phyloP scores from a whole-genome alignment of 2,329 filamentous ascomycete genomes.

The Alternaria panax region DNA sequence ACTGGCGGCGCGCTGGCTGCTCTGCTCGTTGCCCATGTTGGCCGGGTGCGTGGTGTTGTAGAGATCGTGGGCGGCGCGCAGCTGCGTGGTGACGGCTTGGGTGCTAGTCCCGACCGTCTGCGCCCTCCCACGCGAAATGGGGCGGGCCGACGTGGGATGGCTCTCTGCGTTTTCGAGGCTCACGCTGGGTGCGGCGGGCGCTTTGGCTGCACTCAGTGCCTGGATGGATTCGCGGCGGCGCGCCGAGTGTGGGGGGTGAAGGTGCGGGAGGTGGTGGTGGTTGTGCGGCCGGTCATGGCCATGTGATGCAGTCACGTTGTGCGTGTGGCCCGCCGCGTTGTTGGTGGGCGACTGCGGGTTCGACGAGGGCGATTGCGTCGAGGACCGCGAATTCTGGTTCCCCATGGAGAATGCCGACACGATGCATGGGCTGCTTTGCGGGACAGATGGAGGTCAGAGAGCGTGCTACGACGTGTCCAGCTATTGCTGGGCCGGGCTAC shows the following conservation, averaged over 20 bases:
- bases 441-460: slow-evolving; percentile 5
- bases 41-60: slow-evolving; percentile 13
- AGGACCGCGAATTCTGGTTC: slow-evolving; percentile 44
- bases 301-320: slow-evolving; percentile 32
- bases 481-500: slow-evolving; percentile 16
- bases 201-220: slow-evolving; percentile 47
- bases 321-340: background rate
- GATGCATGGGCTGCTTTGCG: background rate
- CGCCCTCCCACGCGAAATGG: slow-evolving; percentile 39
- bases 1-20: slow-evolving; percentile 30
- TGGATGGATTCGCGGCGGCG: slow-evolving; percentile 52
- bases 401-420: too few relatives aligned
- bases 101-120: slow-evolving; percentile 33
- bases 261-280: slow-evolving; percentile 17
- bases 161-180: slow-evolving; percentile 48
- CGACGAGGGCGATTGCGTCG: slow-evolving; percentile 26
- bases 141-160: slow-evolving; percentile 35
- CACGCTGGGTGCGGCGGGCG: slow-evolving; percentile 49
- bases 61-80: slow-evolving; percentile 43
- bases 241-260: slow-evolving; percentile 33
- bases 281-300: slow-evolving; percentile 19
- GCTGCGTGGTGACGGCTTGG: slow-evolving; percentile 35
- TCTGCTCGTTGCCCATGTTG: slow-evolving; percentile 53
- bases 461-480: slow-evolving; percentile 5
- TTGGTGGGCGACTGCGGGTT: slow-evolving; percentile 37